A percentile compares a stretch with the other conserved stretches of the same genome.
Evolutionary conservation across 1,284 basidiomycete species (phyloP).

Genomic region (Bondarzewia mesenterica): DNA sequence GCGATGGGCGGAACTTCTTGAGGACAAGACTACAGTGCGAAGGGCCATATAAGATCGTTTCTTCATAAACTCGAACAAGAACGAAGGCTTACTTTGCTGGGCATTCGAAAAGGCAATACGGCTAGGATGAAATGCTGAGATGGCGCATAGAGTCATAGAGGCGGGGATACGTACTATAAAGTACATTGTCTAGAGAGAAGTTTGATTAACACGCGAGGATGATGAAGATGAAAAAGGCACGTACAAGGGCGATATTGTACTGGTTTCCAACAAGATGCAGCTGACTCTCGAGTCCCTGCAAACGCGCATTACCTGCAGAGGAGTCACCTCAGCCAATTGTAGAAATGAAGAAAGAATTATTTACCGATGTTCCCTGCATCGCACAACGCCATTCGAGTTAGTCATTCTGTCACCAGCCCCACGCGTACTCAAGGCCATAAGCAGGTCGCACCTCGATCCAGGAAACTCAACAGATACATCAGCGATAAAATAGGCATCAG

Average conservation of each 20-base stretch:
- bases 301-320: constrained; percentile 49
- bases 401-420: not conserved
- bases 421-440: not conserved
- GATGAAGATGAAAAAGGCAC: constrained; percentile 10
- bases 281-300: constrained; percentile 49
- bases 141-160: not conserved
- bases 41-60: not conserved
- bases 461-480: constrained; percentile 58
- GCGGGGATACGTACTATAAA: constrained; percentile 44
- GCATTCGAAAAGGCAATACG: constrained; percentile 55
- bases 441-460: constrained; percentile 49
- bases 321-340: not conserved
- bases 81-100: constrained; percentile 41
- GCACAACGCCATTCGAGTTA: no score
- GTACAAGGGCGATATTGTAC: constrained; percentile 60
- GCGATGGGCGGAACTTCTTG: constrained; percentile 26
- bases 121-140: constrained; percentile 23
- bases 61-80: not conserved
- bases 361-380: constrained; percentile 53
- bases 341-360: constrained; percentile 4
- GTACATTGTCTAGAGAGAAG: constrained; percentile 47
- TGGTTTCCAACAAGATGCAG: constrained; percentile 47
- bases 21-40: constrained; percentile 19
- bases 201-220: not conserved
- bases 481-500: constrained; percentile 58